phyloP scores from a whole-genome alignment of 179 eudicot genomes.

The Heliamphora pulchella region DNA sequence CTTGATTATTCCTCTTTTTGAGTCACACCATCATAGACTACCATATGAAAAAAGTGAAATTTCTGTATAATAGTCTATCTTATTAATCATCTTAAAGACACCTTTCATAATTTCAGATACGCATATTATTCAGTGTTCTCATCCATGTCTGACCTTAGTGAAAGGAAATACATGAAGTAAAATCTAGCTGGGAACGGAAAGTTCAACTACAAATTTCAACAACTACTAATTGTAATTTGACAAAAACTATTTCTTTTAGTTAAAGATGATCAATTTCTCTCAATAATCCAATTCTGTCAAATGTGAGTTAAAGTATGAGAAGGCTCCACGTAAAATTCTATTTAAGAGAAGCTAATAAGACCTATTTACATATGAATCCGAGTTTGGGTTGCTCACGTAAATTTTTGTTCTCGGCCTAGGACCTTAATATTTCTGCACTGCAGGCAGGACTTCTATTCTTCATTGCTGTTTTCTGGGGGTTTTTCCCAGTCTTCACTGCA shows the following conservation, averaged over 20 bases:
- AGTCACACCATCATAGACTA: too few relatives aligned
- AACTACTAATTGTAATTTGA: too few relatives aligned
- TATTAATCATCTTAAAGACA: too few relatives aligned
- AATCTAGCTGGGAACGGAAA: too few relatives aligned
- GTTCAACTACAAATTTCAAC: too few relatives aligned
- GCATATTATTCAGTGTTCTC: too few relatives aligned
- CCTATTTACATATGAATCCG: not conserved
- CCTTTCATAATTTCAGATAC: too few relatives aligned
- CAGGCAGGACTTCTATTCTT: conserved; percentile 92
- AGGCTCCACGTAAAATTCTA: not conserved
- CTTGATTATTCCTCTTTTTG: too few relatives aligned
- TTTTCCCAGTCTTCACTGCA: conserved; percentile 93
- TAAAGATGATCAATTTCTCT: not conserved
- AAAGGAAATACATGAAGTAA: too few relatives aligned
- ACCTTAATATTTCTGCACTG: conserved; percentile 16
- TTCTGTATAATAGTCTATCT: too few relatives aligned
- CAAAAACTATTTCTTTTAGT: not conserved
- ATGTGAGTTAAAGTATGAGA: not conserved
- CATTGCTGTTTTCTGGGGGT: conserved; percentile 92
- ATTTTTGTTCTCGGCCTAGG: not conserved
- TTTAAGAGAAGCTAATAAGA: not conserved
- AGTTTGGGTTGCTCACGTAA: not conserved
- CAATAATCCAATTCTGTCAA: not conserved
- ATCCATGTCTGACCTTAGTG: too few relatives aligned
- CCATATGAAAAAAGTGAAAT: too few relatives aligned